Evolutionary conservation across 768 basidiomycete species (phyloP).

Genomic region (Lentinula raphanica): DNA sequence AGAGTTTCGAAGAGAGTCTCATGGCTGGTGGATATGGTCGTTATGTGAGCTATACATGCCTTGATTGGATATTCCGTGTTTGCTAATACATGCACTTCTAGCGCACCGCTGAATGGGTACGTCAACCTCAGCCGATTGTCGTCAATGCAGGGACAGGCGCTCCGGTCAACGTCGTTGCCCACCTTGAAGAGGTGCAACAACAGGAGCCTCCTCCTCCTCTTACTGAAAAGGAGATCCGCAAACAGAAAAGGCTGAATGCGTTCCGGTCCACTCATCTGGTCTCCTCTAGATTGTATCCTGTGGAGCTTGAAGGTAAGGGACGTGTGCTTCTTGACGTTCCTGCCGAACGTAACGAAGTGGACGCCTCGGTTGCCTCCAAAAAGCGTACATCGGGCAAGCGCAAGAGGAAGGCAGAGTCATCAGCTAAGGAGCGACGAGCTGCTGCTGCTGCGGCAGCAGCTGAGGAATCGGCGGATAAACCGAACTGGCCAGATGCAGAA

Average conservation of each 20-base stretch:
- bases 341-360: constrained; percentile 28
- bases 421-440: constrained; percentile 29
- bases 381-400: constrained; percentile 33
- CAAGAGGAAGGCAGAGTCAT: constrained; percentile 46
- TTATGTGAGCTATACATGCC: constrained; percentile 48
- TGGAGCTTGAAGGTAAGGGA: constrained; percentile 64
- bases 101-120: constrained; percentile 59
- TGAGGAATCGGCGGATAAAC: constrained; percentile 38
- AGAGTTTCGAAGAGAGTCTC: constrained; percentile 80
- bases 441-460: constrained; percentile 16
- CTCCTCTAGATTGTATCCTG: constrained; percentile 47
- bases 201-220: constrained; percentile 22
- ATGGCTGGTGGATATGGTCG: constrained; percentile 79
- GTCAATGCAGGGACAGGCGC: constrained; percentile 33
- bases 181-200: constrained; percentile 34
- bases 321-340: constrained; percentile 62
- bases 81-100: constrained; percentile 21
- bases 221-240: constrained; percentile 60
- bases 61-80: background rate
- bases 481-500: constrained; percentile 75
- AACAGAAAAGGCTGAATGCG: constrained; percentile 63
- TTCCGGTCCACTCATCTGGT: constrained; percentile 41
- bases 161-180: constrained; percentile 37
- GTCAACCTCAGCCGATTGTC: constrained; percentile 47
- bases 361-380: constrained; percentile 26